phyloP scores from a whole-genome alignment of 2,329 filamentous ascomycete genomes.

The Penicillium sp. region DNA sequence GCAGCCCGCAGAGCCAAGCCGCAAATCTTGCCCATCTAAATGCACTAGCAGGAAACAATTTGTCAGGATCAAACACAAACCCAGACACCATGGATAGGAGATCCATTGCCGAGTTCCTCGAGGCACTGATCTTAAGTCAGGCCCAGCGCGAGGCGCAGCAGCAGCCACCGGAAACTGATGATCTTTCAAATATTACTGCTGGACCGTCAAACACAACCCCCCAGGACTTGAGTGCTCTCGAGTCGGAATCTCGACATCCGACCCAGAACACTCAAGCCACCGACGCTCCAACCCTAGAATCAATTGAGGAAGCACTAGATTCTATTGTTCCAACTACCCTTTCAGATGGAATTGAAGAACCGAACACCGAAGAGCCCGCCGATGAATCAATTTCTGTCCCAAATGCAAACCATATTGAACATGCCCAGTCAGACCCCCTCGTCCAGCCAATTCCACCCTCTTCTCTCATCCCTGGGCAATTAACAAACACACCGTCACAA shows the following conservation, averaged over 20 bases:
- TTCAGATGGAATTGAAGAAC: constrained; percentile 35
- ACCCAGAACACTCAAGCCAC: constrained; percentile 6
- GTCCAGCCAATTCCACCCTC: constrained; percentile 20
- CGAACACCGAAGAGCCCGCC: constrained; percentile 22
- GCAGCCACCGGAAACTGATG: constrained; percentile 24
- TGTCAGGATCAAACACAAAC: constrained; percentile 12
- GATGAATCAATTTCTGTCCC: constrained; percentile 14
- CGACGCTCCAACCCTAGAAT: constrained; percentile 6
- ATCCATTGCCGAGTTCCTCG: constrained; percentile 38
- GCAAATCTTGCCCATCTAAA: constrained; percentile 12
- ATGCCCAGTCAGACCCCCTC: constrained; percentile 16
- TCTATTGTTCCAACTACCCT: constrained; percentile 26
- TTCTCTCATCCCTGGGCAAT: constrained; percentile 18
- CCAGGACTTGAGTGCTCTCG: constrained; percentile 11
- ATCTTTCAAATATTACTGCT: constrained; percentile 22
- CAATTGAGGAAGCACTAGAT: constrained; percentile 9
- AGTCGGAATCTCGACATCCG: constrained; percentile 7
- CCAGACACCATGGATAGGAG: constrained; percentile 24
- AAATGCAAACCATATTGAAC: constrained; percentile 9
- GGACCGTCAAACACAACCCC: constrained; percentile 17
- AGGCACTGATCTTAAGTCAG: constrained; percentile 34
- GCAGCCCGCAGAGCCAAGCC: constrained; percentile 21
- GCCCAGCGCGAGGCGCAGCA: constrained; percentile 23
- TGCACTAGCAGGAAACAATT: constrained; percentile 14
- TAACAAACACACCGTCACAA: constrained; percentile 11